These are phyloP conservation scores for Salicornia ramosissima DNA, from an alignment of 148 eudicot species.

Conservation along the genomic window DNA sequence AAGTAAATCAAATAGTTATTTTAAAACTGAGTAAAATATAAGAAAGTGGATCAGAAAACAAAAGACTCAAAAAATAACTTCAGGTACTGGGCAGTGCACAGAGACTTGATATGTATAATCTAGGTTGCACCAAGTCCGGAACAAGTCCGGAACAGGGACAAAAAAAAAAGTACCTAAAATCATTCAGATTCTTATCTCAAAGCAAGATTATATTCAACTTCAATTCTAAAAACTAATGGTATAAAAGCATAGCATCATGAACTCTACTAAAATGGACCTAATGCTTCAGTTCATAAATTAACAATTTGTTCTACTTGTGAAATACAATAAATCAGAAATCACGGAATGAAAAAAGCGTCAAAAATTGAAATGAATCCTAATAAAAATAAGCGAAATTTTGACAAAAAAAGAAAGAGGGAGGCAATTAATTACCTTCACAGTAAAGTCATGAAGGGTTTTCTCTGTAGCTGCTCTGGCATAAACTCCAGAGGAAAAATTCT, in stretches of 20 bases:
- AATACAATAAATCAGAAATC: neutral
- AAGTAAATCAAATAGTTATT: neutral
- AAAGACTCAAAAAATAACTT: neutral
- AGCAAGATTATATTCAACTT: too few relatives aligned
- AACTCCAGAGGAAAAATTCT: constrained; percentile 30
- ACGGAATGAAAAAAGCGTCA: neutral
- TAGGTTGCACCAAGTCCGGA: too few relatives aligned
- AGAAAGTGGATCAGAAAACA: neutral
- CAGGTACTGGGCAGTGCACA: neutral
- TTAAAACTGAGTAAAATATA: neutral
- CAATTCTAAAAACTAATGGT: neutral
- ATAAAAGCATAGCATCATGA: neutral
- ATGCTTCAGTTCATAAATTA: neutral
- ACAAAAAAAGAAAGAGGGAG: too few relatives aligned
- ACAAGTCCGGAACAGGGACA: too few relatives aligned
- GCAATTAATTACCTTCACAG: constrained; percentile 55
- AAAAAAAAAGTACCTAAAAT: too few relatives aligned
- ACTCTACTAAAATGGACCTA: neutral
- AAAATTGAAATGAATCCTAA: too few relatives aligned
- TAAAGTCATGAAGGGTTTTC: constrained; percentile 69
- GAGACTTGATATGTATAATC: neutral
- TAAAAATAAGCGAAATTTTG: too few relatives aligned
- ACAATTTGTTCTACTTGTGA: neutral
- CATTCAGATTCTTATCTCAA: too few relatives aligned
- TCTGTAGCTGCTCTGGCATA: constrained; percentile 72